phyloP scores from a whole-genome alignment of 2,329 filamentous ascomycete genomes.

The Graphiopsis chlorocephala region DNA sequence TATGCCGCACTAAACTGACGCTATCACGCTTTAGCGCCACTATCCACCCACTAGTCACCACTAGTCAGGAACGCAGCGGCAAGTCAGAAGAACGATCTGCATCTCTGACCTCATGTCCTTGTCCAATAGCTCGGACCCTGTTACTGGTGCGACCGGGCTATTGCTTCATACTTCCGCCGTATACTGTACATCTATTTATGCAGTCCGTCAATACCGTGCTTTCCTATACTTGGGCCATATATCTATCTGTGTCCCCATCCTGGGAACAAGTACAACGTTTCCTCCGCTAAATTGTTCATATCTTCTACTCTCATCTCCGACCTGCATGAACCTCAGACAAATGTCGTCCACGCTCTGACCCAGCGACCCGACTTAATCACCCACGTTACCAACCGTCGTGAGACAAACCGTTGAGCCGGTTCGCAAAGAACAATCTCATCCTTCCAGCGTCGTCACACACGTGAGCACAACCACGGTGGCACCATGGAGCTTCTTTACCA shows the following conservation, averaged over 20 bases:
- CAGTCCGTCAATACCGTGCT: neutral
- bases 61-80: constrained; percentile 1
- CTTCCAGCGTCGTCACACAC: constrained; percentile 3
- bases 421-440: neutral
- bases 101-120: neutral
- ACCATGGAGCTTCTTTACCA: neutral
- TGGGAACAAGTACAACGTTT: neutral
- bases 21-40: neutral
- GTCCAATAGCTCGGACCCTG: neutral
- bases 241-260: neutral
- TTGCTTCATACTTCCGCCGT: neutral
- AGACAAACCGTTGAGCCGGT: neutral
- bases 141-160: neutral
- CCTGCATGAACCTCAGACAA: neutral
- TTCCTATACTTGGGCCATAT: neutral
- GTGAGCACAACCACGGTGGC: neutral
- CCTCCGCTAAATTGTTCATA: neutral
- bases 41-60: no score
- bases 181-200: neutral
- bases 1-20: neutral
- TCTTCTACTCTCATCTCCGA: neutral
- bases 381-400: constrained; percentile 3
- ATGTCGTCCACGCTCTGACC: neutral
- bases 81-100: constrained; percentile 7
- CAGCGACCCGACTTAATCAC: neutral